These are phyloP conservation scores for Priceomyces haplophilus DNA, from an alignment of 805 yeast genomes.

Conservation along the genomic window DNA sequence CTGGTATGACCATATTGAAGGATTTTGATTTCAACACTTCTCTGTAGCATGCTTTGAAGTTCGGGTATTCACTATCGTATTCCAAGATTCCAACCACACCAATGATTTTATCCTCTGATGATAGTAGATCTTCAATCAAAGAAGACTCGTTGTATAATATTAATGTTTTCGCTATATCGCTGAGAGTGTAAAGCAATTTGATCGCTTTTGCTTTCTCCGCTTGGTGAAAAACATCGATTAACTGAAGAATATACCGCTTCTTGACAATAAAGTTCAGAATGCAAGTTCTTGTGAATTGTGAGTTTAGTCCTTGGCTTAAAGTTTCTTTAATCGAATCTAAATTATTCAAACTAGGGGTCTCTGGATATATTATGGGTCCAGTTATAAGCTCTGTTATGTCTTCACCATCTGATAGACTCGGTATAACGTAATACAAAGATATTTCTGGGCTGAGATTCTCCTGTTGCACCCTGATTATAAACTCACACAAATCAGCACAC, in stretches of 20 bases:
- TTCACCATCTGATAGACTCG: constrained; percentile 31
- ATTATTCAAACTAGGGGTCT: constrained; percentile 48
- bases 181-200: constrained; percentile 58
- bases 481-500: constrained; percentile 79
- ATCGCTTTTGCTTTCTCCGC: constrained; percentile 56
- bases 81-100: constrained; percentile 80
- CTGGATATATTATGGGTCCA: constrained; percentile 75
- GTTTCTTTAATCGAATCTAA: constrained; percentile 53
- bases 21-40: constrained; percentile 56
- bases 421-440: constrained; percentile 63
- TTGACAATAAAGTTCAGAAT: constrained; percentile 56
- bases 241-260: constrained; percentile 48
- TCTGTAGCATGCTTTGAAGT: constrained; percentile 75
- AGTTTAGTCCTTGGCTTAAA: constrained; percentile 57
- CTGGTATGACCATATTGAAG: constrained; percentile 70
- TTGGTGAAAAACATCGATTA: constrained; percentile 51
- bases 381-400: constrained; percentile 75
- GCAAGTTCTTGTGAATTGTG: constrained; percentile 60
- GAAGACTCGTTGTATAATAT: constrained; percentile 64
- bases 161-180: constrained; percentile 69
- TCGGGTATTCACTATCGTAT: constrained; percentile 83
- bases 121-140: constrained; percentile 32
- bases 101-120: constrained; percentile 29
- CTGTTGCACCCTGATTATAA: constrained; percentile 66
- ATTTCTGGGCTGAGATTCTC: constrained; percentile 56